phyloP scores from a whole-genome alignment of 2,329 filamentous ascomycete genomes.

The Calonectria crousiana region DNA sequence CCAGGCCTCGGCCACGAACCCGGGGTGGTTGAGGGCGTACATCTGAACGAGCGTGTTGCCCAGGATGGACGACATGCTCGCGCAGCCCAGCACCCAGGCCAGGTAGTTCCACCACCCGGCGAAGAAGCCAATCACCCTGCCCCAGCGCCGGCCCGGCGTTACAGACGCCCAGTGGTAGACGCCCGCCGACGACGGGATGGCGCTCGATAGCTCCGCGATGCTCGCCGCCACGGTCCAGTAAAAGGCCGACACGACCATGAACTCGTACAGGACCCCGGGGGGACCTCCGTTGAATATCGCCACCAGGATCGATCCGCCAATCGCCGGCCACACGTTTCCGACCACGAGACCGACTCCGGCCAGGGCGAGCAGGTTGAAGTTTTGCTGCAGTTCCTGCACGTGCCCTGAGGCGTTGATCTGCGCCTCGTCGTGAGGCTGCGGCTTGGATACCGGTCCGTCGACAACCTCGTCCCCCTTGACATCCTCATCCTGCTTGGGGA shows the following conservation, averaged over 20 bases:
- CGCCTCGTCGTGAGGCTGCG: constrained; percentile 18
- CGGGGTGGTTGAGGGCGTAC: constrained; percentile 56
- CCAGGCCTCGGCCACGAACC: constrained; percentile 53
- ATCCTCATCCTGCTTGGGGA: constrained; percentile 28
- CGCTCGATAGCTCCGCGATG: constrained; percentile 71
- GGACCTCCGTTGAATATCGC: constrained; percentile 72
- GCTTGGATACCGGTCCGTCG: constrained; percentile 13
- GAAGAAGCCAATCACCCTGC: constrained; percentile 61
- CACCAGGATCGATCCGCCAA: constrained; percentile 59
- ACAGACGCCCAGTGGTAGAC: constrained; percentile 74
- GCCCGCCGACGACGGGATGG: constrained; percentile 71
- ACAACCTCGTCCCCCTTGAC: constrained; percentile 19
- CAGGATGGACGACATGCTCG: constrained; percentile 56
- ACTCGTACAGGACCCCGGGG: constrained; percentile 73
- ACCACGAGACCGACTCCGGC: constrained; percentile 56
- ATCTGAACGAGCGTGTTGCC: constrained; percentile 57
- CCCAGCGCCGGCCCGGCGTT: constrained; percentile 64
- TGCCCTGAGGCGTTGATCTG: constrained; percentile 56
- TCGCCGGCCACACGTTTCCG: constrained; percentile 58
- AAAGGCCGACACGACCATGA: constrained; percentile 61
- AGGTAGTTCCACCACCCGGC: constrained; percentile 61
- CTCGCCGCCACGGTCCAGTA: constrained; percentile 71
- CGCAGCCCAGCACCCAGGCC: constrained; percentile 54
- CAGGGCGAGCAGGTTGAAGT: constrained; percentile 56
- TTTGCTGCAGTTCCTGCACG: constrained; percentile 53